phyloP scores from a whole-genome alignment of 768 basidiomycete species.

The Rickenella mellea region DNA sequence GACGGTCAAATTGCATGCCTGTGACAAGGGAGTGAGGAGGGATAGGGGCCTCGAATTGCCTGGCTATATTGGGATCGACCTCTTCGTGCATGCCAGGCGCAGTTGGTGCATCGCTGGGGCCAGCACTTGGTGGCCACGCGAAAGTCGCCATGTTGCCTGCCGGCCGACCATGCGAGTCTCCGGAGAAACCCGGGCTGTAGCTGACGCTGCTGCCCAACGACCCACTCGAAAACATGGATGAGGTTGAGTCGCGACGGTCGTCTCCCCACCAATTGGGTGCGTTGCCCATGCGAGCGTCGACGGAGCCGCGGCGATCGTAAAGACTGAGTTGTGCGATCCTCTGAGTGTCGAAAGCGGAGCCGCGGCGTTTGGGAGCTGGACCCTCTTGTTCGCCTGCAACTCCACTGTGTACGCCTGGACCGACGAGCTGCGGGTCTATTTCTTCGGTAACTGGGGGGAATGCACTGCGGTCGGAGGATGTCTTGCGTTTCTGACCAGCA shows the following conservation, averaged over 20 bases:
- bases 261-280: conserved; percentile 40
- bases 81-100: conserved; percentile 32
- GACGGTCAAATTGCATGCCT: conserved; percentile 52
- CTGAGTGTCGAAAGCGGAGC: conserved; percentile 74
- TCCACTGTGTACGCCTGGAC: conserved; percentile 54
- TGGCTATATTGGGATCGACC: conserved; percentile 29
- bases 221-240: conserved; percentile 58
- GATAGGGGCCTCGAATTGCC: conserved; percentile 15
- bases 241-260: conserved; percentile 67
- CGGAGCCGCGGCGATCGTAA: conserved; percentile 70
- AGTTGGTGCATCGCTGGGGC: conserved; percentile 22
- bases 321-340: conserved; percentile 67
- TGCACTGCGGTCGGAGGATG: conserved; percentile 56
- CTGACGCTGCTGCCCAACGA: conserved; percentile 29
- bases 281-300: conserved; percentile 47
- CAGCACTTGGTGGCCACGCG: conserved; percentile 45
- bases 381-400: conserved; percentile 51
- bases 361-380: conserved; percentile 73
- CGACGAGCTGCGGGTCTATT: conserved; percentile 55
- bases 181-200: conserved; percentile 45
- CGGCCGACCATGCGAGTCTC: conserved; percentile 49
- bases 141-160: conserved; percentile 59
- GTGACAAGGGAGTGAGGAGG: conserved; percentile 32
- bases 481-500: conserved; percentile 70
- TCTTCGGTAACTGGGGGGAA: conserved; percentile 51